Evolutionary conservation across 2,329 filamentous ascomycete genomes (phyloP).

Genomic region (Cladorrhinum sp.): DNA sequence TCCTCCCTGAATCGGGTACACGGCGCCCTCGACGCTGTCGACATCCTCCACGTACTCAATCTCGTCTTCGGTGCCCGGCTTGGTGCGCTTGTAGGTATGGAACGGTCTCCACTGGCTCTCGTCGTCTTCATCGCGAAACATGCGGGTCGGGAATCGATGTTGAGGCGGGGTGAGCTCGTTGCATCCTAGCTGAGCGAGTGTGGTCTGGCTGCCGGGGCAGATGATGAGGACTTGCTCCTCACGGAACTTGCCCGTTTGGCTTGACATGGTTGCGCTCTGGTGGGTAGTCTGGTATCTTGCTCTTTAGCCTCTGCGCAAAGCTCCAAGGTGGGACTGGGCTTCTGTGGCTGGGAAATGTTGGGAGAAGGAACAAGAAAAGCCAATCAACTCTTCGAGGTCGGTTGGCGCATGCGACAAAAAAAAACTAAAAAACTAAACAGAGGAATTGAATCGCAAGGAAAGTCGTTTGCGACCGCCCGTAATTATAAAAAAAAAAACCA

Average conservation of each 20-base stretch:
- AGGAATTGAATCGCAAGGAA: background rate
- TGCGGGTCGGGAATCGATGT: conserved; percentile 82
- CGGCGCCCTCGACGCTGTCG: conserved; percentile 80
- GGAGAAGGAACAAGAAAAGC: background rate
- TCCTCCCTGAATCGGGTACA: conserved; percentile 77
- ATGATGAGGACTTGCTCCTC: conserved; percentile 67
- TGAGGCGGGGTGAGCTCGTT: conserved; percentile 88
- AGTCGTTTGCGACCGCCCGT: background rate
- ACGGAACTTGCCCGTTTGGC: conserved; percentile 57
- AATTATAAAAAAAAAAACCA: background rate
- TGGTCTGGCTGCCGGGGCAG: conserved; percentile 82
- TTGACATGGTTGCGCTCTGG: conserved; percentile 43
- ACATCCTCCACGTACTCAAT: conserved; percentile 75
- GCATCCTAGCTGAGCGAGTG: conserved; percentile 85
- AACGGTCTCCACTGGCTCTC: conserved; percentile 57
- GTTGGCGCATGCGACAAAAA: background rate
- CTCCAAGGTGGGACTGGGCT: background rate
- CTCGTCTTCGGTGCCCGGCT: conserved; percentile 47
- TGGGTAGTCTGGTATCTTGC: background rate
- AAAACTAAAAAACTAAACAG: background rate
- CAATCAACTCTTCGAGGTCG: background rate
- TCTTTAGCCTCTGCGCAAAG: background rate
- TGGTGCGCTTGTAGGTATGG: conserved; percentile 67
- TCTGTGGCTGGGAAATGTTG: background rate
- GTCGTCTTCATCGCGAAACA: conserved; percentile 84